These are phyloP conservation scores for Sugiyamaella castrensis DNA, from an alignment of 1,139 yeast species.

Conservation along the genomic window DNA sequence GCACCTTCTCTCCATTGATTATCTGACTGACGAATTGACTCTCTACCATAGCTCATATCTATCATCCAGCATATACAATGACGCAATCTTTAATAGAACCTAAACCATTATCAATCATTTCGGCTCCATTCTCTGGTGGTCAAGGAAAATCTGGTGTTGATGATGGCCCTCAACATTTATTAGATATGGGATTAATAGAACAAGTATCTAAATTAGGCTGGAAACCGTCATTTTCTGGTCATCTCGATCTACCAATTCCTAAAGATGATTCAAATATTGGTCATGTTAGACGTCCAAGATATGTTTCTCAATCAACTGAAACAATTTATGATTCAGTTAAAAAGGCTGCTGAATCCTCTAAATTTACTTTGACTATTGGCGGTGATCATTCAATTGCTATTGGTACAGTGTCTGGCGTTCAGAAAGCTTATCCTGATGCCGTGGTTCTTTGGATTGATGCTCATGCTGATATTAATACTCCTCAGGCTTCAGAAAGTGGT, in stretches of 20 bases:
- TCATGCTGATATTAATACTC: slow-evolving; percentile 94
- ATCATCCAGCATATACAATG: not conserved
- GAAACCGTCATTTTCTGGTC: slow-evolving; percentile 55
- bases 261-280: slow-evolving; percentile 39
- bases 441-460: slow-evolving; percentile 97
- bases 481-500: slow-evolving; percentile 82
- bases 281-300: slow-evolving; percentile 67
- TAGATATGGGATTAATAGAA: slow-evolving; percentile 65
- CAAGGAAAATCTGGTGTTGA: slow-evolving; percentile 94
- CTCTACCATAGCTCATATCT: no score
- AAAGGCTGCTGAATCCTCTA: slow-evolving; percentile 48
- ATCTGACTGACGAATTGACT: no score
- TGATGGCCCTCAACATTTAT: slow-evolving; percentile 79
- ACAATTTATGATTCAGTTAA: slow-evolving; percentile 61
- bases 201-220: slow-evolving; percentile 71
- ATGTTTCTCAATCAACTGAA: slow-evolving; percentile 73
- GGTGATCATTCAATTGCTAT: slow-evolving; percentile 98
- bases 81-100: not conserved
- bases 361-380: slow-evolving; percentile 81
- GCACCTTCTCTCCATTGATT: not conserved
- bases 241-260: slow-evolving; percentile 46
- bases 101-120: slow-evolving; percentile 44
- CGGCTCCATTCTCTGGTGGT: slow-evolving; percentile 96
- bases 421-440: slow-evolving; percentile 77
- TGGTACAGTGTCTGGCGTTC: slow-evolving; percentile 85